phyloP scores from a whole-genome alignment of 2,329 filamentous ascomycete genomes.

The Pestalotiopsis sp. region DNA sequence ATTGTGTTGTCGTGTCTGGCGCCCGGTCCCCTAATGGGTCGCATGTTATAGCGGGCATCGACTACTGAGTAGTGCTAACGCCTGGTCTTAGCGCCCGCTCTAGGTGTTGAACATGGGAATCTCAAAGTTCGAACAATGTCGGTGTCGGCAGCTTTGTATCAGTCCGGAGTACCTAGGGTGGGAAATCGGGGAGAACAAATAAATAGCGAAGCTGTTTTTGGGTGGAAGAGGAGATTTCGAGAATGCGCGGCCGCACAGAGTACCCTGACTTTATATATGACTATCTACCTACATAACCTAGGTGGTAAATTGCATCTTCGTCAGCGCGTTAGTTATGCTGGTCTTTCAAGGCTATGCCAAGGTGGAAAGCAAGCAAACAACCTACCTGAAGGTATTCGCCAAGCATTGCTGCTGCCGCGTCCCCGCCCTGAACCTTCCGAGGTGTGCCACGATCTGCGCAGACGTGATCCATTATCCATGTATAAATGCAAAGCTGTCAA shows the following conservation, averaged over 20 bases:
- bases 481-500: too few relatives aligned
- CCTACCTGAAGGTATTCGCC: neutral
- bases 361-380: neutral
- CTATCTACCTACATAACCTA: neutral
- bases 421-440: neutral
- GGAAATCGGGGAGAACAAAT: neutral
- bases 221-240: neutral
- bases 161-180: neutral
- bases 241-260: conserved; percentile 10
- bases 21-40: neutral
- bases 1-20: too few relatives aligned
- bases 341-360: neutral
- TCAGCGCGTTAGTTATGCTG: neutral
- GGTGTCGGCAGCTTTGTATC: neutral
- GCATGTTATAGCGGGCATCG: neutral
- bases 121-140: neutral
- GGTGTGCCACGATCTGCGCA: neutral
- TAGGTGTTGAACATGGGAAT: neutral
- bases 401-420: neutral
- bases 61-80: neutral
- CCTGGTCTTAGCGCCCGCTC: neutral
- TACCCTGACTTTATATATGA: neutral
- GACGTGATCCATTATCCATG: too few relatives aligned
- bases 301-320: neutral
- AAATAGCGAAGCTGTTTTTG: neutral